Evolutionary conservation across 495 filamentous ascomycete species (phyloP).

Genomic region (Aspergillus sclerotioniger): DNA sequence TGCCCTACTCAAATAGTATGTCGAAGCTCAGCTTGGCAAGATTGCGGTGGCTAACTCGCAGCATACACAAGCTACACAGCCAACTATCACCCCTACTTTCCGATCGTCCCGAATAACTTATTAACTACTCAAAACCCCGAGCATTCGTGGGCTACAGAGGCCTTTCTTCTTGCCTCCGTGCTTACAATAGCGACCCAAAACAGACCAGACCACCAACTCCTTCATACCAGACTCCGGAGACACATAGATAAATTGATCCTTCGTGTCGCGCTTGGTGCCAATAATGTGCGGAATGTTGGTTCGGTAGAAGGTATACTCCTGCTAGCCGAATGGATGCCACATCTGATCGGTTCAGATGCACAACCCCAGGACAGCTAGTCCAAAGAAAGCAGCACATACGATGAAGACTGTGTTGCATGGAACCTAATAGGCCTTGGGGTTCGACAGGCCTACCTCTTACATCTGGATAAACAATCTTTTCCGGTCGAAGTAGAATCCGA

Average conservation of each 20-base stretch:
- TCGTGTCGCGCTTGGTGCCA: conserved; percentile 8
- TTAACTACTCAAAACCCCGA: background rate
- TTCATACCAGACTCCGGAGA: background rate
- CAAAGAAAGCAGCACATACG: background rate
- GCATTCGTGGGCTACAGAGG: conserved; percentile 2
- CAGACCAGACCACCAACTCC: background rate
- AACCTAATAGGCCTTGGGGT: conserved; percentile 12
- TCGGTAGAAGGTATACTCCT: conserved; percentile 15
- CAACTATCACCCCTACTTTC: conserved; percentile 15
- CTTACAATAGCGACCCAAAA: conserved; percentile 13
- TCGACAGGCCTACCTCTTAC: conserved; percentile 12
- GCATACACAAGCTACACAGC: background rate
- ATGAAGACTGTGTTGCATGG: conserved; percentile 12
- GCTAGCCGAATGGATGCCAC: conserved; percentile 15
- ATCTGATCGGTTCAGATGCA: background rate
- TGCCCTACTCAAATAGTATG: conserved; percentile 1
- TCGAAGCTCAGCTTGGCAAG: background rate
- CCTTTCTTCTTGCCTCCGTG: conserved; percentile 11
- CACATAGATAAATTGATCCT: conserved; percentile 12
- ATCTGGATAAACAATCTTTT: conserved; percentile 13
- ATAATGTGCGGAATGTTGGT: conserved; percentile 7
- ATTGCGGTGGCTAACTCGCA: no score
- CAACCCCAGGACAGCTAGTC: background rate
- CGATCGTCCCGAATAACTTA: conserved; percentile 7
- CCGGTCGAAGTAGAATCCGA: background rate